Base-by-base conservation (phyloP, 768 basidiomycete genomes). In the Sutorius australiensis region DNA sequence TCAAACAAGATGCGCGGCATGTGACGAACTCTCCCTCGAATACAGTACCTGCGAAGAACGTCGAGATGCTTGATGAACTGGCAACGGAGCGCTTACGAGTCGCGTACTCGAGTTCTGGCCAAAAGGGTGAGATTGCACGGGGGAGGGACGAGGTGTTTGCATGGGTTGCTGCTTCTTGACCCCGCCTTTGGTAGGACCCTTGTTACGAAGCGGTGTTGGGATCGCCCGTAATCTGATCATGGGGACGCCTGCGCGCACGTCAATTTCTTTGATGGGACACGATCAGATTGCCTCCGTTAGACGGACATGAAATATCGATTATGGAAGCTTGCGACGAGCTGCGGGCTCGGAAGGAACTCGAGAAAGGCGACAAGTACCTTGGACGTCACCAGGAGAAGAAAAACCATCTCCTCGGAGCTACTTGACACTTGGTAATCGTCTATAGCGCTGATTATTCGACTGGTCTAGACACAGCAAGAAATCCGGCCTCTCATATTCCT, bases 31-130 rank as follows among this genome's bases (percentile, higher is more conserved):
- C 88, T 0, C 67, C 77, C 1, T 88, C 86, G 0, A 73, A 82
- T 37, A 88, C 86, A 0, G 46, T 75, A 2, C 47, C 56, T 14
- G 85, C 87, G 5, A 77, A 81, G 55, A 78, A 78, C 21, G 56
- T 88, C 14, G 74, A 77, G 36, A 65, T 79, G 17, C 73, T 92
- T 31, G 86, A 89, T 57, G 83, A 86, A 58, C 73, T 91, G 12
- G 85, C 89, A 6, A 87, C 84, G 13, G 88, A 90, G 63, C 72
- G 84, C 19, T 72, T 92, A 17, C 72, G 85, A 42, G 79, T 77
- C 9, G 79, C 80, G 0, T 89, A 91, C 63, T 73, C 77, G 48
- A 79, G 77, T 27, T 68, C 74, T 47, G 71, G 65, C 3, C 60
- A 63, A 46, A 63, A 63, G 54, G 68, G 68, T 10, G 64, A 73